Evolutionary conservation across 345 rosid species (phyloP).

Genomic region (Abelmoschus esculentus): DNA sequence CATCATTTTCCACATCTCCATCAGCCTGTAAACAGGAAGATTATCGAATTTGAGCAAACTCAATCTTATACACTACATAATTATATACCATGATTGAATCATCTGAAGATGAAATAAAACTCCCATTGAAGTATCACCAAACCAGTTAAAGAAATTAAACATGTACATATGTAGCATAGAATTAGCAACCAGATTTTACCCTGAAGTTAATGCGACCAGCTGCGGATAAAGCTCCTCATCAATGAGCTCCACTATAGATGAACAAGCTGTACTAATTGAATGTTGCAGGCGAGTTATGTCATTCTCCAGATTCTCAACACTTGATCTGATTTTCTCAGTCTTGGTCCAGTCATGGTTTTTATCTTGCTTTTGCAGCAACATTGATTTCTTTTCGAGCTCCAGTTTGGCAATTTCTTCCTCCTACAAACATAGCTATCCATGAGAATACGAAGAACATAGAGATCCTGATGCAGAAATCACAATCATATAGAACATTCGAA

Average conservation of each 20-base stretch:
- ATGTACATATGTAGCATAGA: neutral
- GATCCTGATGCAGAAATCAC: neutral
- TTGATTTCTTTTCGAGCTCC: constrained; percentile 63
- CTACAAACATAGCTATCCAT: constrained; percentile 26
- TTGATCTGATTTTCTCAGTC: constrained; percentile 51
- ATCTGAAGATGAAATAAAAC: no score
- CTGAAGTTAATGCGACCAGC: constrained; percentile 60
- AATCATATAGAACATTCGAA: neutral
- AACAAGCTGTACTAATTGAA: constrained; percentile 50
- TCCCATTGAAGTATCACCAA: neutral
- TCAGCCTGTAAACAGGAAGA: constrained; percentile 35
- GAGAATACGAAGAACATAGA: neutral
- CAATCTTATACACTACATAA: neutral
- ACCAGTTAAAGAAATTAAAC: neutral
- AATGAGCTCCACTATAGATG: constrained; percentile 43
- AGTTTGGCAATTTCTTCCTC: constrained; percentile 66
- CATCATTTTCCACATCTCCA: constrained; percentile 73
- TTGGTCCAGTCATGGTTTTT: constrained; percentile 48
- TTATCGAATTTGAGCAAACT: neutral
- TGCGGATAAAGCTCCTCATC: constrained; percentile 85
- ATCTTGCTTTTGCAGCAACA: constrained; percentile 55
- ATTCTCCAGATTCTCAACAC: constrained; percentile 51
- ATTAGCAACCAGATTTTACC: constrained; percentile 36
- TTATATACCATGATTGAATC: neutral
- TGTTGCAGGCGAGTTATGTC: constrained; percentile 43